Conservation (phyloP, 2,329 filamentous ascomycete species). For the Fusarium sacchari region DNA sequence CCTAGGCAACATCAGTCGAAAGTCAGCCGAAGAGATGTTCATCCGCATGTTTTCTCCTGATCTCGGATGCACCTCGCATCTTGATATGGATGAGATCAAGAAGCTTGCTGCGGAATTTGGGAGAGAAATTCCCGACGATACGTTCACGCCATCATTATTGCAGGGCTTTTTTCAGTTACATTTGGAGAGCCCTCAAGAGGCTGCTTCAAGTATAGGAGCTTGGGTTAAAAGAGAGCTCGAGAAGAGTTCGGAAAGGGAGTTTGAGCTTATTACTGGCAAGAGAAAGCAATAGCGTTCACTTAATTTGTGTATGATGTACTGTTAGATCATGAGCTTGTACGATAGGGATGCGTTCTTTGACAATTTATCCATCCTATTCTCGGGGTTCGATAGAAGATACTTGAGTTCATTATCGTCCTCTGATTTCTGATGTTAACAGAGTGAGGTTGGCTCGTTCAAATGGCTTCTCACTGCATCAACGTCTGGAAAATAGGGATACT, state of each 20-base stretch:
- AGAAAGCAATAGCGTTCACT: slow-evolving; percentile 14
- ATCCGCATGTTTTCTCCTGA: slow-evolving; percentile 57
- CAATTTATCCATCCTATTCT: neutral
- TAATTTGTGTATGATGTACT: neutral
- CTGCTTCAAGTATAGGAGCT: slow-evolving; percentile 46
- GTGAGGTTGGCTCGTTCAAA: neutral
- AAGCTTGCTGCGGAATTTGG: slow-evolving; percentile 65
- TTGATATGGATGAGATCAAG: slow-evolving; percentile 45
- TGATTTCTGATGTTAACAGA: no score
- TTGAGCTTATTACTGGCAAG: slow-evolving; percentile 41
- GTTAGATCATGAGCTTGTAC: neutral
- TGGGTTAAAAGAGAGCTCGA: slow-evolving; percentile 53
- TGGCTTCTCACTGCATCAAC: no score
- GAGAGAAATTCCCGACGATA: slow-evolving; percentile 58
- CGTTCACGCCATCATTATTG: slow-evolving; percentile 60
- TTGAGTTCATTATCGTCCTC: neutral
- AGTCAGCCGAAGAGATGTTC: slow-evolving; percentile 58
- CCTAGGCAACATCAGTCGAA: slow-evolving; percentile 61
- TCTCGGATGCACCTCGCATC: slow-evolving; percentile 38
- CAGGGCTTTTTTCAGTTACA: slow-evolving; percentile 61
- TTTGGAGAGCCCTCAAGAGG: slow-evolving; percentile 52
- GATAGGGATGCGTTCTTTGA: neutral
- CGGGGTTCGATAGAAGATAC: neutral
- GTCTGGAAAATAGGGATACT: neutral
- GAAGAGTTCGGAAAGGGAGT: slow-evolving; percentile 43